Conservation (phyloP, 1,139 yeast species). For the Nematodospora anomalae region DNA sequence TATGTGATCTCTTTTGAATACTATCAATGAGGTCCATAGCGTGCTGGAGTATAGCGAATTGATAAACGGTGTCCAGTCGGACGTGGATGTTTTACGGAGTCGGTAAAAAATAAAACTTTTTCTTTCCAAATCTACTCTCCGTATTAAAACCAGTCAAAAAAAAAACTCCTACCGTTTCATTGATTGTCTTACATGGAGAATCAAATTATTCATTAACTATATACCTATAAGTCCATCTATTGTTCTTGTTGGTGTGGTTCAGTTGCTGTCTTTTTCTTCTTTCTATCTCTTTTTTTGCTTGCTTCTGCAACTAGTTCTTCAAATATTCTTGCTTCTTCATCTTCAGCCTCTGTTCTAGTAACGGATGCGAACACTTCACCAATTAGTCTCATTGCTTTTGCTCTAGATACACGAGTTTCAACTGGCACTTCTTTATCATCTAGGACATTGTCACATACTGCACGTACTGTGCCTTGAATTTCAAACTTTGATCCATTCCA, state of each 20-base stretch:
- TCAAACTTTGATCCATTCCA: slow-evolving; percentile 95
- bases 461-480: slow-evolving; percentile 82
- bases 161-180: too few relatives aligned
- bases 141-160: not conserved
- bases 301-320: slow-evolving; percentile 94
- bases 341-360: slow-evolving; percentile 78
- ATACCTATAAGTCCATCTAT: not conserved
- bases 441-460: slow-evolving; percentile 78
- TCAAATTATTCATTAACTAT: not conserved
- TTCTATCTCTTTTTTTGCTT: slow-evolving; percentile 70
- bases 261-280: slow-evolving; percentile 19
- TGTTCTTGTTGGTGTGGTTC: not conserved
- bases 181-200: not conserved
- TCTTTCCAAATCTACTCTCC: not conserved
- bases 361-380: slow-evolving; percentile 72
- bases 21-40: slow-evolving; percentile 7
- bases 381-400: slow-evolving; percentile 70
- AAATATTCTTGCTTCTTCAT: slow-evolving; percentile 86
- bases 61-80: too few relatives aligned
- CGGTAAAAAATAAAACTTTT: too few relatives aligned
- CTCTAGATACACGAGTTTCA: slow-evolving; percentile 66
- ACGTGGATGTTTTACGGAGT: too few relatives aligned
- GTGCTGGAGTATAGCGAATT: too few relatives aligned
- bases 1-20: slow-evolving; percentile 14
- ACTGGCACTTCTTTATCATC: slow-evolving; percentile 60